Base-by-base conservation (phyloP, 2,329 filamentous ascomycete species). In the Fusarium luffae region DNA sequence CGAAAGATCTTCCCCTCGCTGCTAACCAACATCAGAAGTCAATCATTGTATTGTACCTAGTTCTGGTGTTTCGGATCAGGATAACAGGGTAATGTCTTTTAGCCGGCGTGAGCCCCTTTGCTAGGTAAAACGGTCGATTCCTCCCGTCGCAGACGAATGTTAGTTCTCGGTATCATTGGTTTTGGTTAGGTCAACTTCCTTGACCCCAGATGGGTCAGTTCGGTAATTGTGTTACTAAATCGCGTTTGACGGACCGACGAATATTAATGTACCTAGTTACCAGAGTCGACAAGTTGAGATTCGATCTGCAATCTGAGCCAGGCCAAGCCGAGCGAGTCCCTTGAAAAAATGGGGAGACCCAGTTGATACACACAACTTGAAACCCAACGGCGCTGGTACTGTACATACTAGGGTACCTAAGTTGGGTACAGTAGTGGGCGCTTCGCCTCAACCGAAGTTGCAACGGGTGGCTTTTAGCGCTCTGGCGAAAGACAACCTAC, bases 21-120 rank as follows among this genome's bases (percentile, higher is more conserved):
- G n/a, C 19, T 23, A 27, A 28, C 30, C 41, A 56, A 55, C 14
- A 59, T 12, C 23, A 46, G 18, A 37, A 37, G 43, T 28, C 30
- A 37, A 50, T 37, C 34, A n/a, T 18, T 37, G 54, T 51, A 30
- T 13, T 30, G 28, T 30, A 28, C 5, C 28, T 28, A 56, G 58
- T 49, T 57, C 59, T 60, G 51, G 30, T n/a, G 49, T 48, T 19
- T 56, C 40, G 30, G 40, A 49, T 50, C 43, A 40, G 41, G 32
- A 67, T 30, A 57, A 44, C 68, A 71, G 44, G 68, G 55, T 49
- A 50, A 23, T 71, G 48, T 50, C 14, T 59, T 69, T 71, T 71
- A 71, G 51, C 68, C 59, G 54, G 59, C 40, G 41, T 63, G 51
- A 68, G 34, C 61, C 56, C 63, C 63, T 59, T 70, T 68, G 51